Base-by-base conservation (phyloP, 2,329 filamentous ascomycete species). In the Fusarium sp. region DNA sequence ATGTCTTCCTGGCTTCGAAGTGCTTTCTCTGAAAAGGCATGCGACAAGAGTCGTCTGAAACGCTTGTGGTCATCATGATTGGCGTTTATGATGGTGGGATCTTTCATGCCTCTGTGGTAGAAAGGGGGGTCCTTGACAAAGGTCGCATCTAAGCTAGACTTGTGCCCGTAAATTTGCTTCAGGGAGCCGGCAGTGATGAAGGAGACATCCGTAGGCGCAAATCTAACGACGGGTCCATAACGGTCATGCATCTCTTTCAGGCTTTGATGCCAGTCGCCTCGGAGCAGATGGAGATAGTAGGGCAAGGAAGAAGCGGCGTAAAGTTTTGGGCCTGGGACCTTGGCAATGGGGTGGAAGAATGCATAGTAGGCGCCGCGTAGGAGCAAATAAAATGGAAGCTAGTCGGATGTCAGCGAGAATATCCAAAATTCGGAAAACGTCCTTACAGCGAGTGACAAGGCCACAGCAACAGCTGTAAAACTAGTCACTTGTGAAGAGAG, bases 1-100 rank as follows among this genome's bases (percentile, higher is more conserved):
- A 56, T 56, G 16, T 20, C 18, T 14, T 56, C 50, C 29, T 56
- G 56, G 16, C 56, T 58, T 5, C 56, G 56, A n/a, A 58, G 56
- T 8, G 56, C 56, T 16, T 58, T 58, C 10, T 58, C 56, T 9
- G 56, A 58, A 41, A 58, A 58, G 14, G 33, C 56, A 8, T 58
- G 56, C 9, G 56, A 58, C 6, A 58, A 39, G 6, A 41, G 56
- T 16, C 56, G 56, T 5, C 56, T 33, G 33, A 58, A 58, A 18
- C 56, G 56, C 35, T 58, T 58, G 22, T 58, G 56, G 33, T 58
- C 56, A 10, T 58, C 29, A 56, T 56, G 50, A 22, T 56, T 56
- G 13, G 50, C 50, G n/a, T 45, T 60, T 27, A 60, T 31, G 39
- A 60, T 60, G 24, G 58, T 60, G 18, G 58, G 18, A 33, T 45